These are phyloP conservation scores for Rhodamnia rubescens DNA, from an alignment of 345 rosid species.

Conservation along the genomic window DNA sequence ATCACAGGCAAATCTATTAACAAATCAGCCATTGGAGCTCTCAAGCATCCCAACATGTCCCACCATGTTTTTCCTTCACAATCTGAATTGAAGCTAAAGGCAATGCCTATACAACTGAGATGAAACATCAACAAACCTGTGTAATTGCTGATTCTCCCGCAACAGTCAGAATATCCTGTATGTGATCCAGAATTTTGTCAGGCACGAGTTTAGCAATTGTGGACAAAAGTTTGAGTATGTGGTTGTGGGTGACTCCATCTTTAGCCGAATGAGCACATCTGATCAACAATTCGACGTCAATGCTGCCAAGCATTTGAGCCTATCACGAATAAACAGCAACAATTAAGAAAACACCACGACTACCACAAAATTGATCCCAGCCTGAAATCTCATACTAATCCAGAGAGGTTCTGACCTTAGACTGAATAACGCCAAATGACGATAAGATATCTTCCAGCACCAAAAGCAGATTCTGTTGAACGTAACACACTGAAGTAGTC, in stretches of 20 bases:
- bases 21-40: not conserved
- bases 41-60: not conserved
- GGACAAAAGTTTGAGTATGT: slow-evolving; percentile 51
- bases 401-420: slow-evolving; percentile 38
- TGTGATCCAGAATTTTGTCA: slow-evolving; percentile 49
- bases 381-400: not conserved
- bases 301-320: slow-evolving; percentile 34
- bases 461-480: slow-evolving; percentile 55
- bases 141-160: slow-evolving; percentile 71
- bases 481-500: slow-evolving; percentile 19
- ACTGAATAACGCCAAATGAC: slow-evolving; percentile 16
- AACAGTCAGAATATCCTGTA: slow-evolving; percentile 46
- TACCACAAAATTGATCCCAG: not conserved
- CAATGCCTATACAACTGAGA: not conserved
- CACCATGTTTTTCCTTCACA: not conserved
- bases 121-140: slow-evolving; percentile 48
- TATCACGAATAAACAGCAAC: slow-evolving; percentile 15
- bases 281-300: slow-evolving; percentile 53
- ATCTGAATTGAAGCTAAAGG: not conserved
- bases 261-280: slow-evolving; percentile 43
- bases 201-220: slow-evolving; percentile 54
- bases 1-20: not conserved
- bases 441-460: slow-evolving; percentile 58
- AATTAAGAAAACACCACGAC: not conserved
- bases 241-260: slow-evolving; percentile 56